Evolutionary conservation across 257 asterid species (phyloP).

Genomic region (Fraxinus excelsior): DNA sequence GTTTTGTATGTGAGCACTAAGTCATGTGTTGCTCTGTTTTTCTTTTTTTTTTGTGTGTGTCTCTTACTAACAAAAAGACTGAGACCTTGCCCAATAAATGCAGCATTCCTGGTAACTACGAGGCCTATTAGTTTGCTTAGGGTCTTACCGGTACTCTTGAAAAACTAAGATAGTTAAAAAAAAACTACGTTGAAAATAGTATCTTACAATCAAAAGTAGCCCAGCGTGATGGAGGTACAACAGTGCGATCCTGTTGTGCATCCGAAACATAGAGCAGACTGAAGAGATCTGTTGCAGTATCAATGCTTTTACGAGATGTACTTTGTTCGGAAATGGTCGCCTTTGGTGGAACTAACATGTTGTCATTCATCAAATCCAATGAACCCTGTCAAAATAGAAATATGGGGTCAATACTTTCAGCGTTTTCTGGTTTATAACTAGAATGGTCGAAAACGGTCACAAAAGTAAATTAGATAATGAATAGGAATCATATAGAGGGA

Average conservation of each 20-base stretch:
- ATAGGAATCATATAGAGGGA: not conserved
- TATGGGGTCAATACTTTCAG: slow-evolving; percentile 12
- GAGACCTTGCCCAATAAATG: not conserved
- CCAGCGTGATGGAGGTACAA: slow-evolving; percentile 95
- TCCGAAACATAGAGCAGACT: slow-evolving; percentile 69
- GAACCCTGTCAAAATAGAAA: slow-evolving; percentile 54
- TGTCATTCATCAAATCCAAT: slow-evolving; percentile 47
- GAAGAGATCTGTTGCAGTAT: slow-evolving; percentile 64
- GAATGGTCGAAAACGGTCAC: not conserved
- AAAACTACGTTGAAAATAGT: not conserved
- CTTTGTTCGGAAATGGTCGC: slow-evolving; percentile 16
- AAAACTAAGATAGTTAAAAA: not conserved
- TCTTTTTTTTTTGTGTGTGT: not conserved
- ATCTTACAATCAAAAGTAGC: slow-evolving; percentile 93
- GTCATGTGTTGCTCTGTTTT: not conserved
- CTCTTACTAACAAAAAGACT: not conserved
- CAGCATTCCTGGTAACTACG: not conserved
- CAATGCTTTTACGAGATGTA: slow-evolving; percentile 37
- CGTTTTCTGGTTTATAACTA: not conserved
- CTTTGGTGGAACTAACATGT: slow-evolving; percentile 35
- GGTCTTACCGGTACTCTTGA: not conserved
- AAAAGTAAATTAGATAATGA: not conserved
- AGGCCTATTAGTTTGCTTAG: not conserved
- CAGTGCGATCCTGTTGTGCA: slow-evolving; percentile 55
- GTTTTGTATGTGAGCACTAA: not conserved